Percentiles rank a stretch among this genome's conserved stretches.
phyloP scores from a whole-genome alignment of 305 asterid species.

The Fraxinus latifolia region DNA sequence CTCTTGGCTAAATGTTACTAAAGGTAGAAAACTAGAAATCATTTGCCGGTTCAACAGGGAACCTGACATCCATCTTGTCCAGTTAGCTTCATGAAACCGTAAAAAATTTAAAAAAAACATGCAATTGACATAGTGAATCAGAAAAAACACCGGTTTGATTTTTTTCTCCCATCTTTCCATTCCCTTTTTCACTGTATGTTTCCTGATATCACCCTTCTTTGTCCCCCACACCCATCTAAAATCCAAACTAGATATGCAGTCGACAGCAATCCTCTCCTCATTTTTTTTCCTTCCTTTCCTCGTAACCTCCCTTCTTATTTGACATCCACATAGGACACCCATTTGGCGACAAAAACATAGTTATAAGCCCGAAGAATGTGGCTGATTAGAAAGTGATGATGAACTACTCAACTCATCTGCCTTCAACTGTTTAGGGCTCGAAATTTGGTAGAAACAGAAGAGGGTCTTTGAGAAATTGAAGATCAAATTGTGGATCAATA shows the following conservation, averaged over 20 bases:
- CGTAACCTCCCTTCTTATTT: background rate
- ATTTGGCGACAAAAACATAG: background rate
- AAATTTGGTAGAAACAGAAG: background rate
- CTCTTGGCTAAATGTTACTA: background rate
- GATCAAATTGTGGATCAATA: background rate
- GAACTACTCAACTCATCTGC: background rate
- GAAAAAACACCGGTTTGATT: background rate
- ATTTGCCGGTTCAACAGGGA: background rate
- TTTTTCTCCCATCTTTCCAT: background rate
- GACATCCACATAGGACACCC: background rate
- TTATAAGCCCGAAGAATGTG: background rate
- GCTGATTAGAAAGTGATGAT: background rate
- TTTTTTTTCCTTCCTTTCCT: background rate
- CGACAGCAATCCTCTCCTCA: background rate
- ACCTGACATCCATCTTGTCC: background rate
- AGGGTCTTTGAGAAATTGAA: background rate
- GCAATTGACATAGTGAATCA: background rate
- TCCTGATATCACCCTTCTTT: background rate
- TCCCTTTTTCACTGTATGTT: background rate
- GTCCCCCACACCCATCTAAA: background rate
- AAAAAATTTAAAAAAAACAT: background rate
- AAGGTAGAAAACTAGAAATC: background rate
- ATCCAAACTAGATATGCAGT: background rate
- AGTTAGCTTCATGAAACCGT: background rate
- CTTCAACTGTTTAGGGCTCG: background rate